Percentiles rank a stretch among this genome's conserved stretches.
These are phyloP conservation scores for Apiospora malaysiana DNA, from an alignment of 2,329 filamentous ascomycete genomes.

Conservation along the genomic window DNA sequence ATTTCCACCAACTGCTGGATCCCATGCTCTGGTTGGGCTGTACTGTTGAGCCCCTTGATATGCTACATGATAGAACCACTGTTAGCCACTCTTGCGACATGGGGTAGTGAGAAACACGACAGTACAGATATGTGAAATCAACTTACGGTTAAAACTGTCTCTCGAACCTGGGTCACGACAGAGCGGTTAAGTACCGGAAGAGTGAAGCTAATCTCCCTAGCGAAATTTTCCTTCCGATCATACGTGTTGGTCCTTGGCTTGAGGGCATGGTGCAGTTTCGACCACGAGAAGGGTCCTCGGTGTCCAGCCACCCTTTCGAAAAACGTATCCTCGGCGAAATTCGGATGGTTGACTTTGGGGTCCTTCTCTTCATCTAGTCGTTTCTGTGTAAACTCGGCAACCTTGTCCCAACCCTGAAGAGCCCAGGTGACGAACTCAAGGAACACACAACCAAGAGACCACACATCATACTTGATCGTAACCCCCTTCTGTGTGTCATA, in stretches of 20 bases:
- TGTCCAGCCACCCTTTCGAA: background rate
- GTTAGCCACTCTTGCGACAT: no score
- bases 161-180: background rate
- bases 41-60: background rate
- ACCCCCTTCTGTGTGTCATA: constrained; percentile 1
- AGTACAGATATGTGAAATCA: no score
- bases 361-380: background rate
- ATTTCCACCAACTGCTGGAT: background rate
- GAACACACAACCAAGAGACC: constrained; percentile 28
- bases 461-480: constrained; percentile 26
- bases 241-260: background rate
- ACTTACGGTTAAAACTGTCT: no score
- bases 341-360: background rate
- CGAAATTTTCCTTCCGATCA: background rate
- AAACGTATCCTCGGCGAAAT: background rate
- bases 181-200: background rate
- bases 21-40: background rate
- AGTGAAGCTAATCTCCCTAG: background rate
- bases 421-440: constrained; percentile 30
- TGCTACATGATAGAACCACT: background rate
- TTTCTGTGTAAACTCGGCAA: constrained; percentile 21
- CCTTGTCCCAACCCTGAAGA: constrained; percentile 26
- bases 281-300: background rate
- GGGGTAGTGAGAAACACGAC: no score
- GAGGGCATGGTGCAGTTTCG: background rate